Evolutionary conservation across 1,284 basidiomycete species (phyloP).

Genomic region (Phylloporus sp.): DNA sequence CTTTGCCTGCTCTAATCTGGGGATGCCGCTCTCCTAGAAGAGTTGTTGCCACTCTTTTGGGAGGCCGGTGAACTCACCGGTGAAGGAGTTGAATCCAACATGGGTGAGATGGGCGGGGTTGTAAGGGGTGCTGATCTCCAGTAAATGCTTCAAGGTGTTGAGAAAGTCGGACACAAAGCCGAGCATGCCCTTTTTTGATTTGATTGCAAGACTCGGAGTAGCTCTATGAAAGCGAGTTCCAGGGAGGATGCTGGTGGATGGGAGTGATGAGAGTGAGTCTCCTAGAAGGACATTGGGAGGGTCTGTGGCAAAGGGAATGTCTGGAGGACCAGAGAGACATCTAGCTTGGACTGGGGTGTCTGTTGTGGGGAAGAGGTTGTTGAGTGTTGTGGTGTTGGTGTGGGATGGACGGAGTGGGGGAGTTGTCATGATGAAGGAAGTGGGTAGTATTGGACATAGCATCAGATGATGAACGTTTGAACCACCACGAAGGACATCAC

Average conservation of each 20-base stretch:
- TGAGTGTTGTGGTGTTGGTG: too few species aligned
- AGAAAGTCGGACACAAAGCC: slow-evolving; percentile 84
- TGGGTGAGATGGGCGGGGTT: slow-evolving; percentile 99
- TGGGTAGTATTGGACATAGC: too few species aligned
- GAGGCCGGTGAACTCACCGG: slow-evolving; percentile 96
- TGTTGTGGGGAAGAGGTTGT: too few species aligned
- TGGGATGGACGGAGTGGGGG: too few species aligned
- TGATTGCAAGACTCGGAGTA: slow-evolving; percentile 58
- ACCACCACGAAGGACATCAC: too few species aligned
- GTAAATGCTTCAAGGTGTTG: slow-evolving; percentile 77
- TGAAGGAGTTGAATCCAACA: slow-evolving; percentile 98
- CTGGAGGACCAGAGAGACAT: slow-evolving; percentile 54
- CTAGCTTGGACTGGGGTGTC: too few species aligned
- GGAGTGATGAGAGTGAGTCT: slow-evolving; percentile 17
- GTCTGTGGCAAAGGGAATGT: slow-evolving; percentile 49
- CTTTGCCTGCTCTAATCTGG: too few species aligned
- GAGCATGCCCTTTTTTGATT: slow-evolving; percentile 76
- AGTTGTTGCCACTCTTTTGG: slow-evolving; percentile 99
- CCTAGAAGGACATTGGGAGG: slow-evolving; percentile 44
- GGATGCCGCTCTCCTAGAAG: slow-evolving; percentile 94
- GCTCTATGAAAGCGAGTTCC: slow-evolving; percentile 63
- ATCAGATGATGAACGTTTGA: too few species aligned
- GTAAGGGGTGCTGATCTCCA: slow-evolving; percentile 98
- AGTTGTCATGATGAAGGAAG: too few species aligned
- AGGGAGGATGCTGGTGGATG: too few species aligned